Percentiles rank a stretch among this genome's conserved stretches.
These are phyloP conservation scores for Chenopodium quinoa DNA, from an alignment of 148 eudicot species.

Conservation along the genomic window DNA sequence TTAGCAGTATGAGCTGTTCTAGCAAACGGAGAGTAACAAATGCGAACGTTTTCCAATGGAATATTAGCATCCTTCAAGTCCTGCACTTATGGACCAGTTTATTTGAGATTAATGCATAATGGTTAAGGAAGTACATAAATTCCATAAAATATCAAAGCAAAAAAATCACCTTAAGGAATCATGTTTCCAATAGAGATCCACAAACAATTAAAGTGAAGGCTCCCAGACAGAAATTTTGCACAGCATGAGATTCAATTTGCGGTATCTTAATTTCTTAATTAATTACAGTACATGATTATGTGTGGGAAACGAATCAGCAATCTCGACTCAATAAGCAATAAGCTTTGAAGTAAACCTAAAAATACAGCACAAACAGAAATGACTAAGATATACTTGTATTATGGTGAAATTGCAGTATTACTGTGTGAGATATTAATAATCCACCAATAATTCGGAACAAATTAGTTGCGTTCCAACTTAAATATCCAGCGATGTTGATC, in stretches of 20 bases:
- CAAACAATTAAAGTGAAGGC: not conserved
- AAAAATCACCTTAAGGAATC: not conserved
- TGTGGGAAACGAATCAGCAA: not conserved
- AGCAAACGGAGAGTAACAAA: constrained; percentile 95
- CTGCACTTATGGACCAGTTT: constrained; percentile 39
- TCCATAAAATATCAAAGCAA: not conserved
- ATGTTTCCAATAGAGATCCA: not conserved
- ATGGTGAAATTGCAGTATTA: too few relatives aligned
- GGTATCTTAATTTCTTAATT: not conserved
- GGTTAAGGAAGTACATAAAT: not conserved
- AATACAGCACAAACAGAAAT: not conserved
- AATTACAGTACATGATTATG: not conserved
- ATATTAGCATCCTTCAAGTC: constrained; percentile 53
- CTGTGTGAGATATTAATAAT: too few relatives aligned
- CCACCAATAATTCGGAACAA: too few relatives aligned
- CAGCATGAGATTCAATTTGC: not conserved
- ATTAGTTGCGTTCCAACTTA: too few relatives aligned
- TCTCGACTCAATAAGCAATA: not conserved
- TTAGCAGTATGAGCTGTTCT: constrained; percentile 85
- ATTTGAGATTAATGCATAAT: not conserved
- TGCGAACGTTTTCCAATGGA: constrained; percentile 57
- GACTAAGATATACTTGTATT: too few relatives aligned
- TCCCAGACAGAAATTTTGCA: not conserved
- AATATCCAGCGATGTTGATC: not conserved
- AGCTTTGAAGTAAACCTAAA: too few relatives aligned